A percentile compares a stretch with the other conserved stretches of the same genome.
These are phyloP conservation scores for Phytophthora sp. DNA, from an alignment of 352 stramenopile species.

Conservation along the genomic window DNA sequence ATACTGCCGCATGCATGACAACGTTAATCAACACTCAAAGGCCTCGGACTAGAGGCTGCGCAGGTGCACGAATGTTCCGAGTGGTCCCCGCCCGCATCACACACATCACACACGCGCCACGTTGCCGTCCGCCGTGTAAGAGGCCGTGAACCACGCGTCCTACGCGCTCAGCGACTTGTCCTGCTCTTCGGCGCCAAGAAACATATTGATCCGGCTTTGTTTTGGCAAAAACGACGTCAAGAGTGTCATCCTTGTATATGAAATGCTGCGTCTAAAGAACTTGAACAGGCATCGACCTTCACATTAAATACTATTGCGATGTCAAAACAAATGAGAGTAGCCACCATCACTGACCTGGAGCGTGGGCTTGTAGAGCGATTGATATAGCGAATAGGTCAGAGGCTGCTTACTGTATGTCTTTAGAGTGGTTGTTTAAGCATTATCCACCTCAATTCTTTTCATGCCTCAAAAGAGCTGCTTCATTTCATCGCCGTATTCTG, in stretches of 20 bases:
- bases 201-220: conserved; percentile 19
- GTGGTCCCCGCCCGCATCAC: no score
- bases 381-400: conserved; percentile 11
- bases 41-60: no score
- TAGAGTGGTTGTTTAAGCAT: background rate
- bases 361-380: background rate
- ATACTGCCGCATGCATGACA: no score
- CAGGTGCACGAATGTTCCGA: no score
- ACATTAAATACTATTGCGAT: conserved; percentile 40
- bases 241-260: background rate
- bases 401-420: conserved; percentile 7
- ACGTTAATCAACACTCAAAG: no score
- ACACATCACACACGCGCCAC: no score
- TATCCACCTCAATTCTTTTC: conserved; percentile 5
- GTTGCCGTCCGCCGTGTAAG: no score
- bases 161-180: no score
- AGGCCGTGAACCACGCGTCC: no score
- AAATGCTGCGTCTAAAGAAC: conserved; percentile 21
- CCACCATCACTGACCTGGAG: conserved; percentile 2
- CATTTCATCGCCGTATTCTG: background rate
- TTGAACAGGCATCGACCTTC: conserved; percentile 25
- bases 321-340: conserved; percentile 31
- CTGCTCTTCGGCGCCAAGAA: no score
- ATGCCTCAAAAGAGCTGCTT: conserved; percentile 20
- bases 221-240: background rate